Conservation (phyloP, 2,329 filamentous ascomycete genomes). For the Penicillium sp. region DNA sequence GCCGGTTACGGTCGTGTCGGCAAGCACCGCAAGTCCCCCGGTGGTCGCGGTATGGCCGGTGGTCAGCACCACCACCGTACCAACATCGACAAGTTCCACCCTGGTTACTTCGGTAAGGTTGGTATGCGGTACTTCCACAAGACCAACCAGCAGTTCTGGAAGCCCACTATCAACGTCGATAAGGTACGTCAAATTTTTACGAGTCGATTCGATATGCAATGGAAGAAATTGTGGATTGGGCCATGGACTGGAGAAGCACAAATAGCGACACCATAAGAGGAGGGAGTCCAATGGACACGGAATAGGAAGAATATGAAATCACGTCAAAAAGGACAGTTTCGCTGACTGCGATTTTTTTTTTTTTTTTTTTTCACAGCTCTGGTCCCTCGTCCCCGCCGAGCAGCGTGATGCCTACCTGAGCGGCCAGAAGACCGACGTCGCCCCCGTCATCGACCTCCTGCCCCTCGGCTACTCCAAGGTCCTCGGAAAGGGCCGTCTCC, state of each 20-base stretch:
- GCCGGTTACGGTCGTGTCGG: conserved; percentile 97
- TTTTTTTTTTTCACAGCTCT: conserved; percentile 62
- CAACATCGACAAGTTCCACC: conserved; percentile 91
- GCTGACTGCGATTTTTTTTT: conserved; percentile 20
- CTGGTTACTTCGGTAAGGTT: conserved; percentile 99
- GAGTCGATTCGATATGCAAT: conserved; percentile 9
- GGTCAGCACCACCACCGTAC: conserved; percentile 98
- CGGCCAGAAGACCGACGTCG: conserved; percentile 80
- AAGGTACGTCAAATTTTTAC: conserved; percentile 64
- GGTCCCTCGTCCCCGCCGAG: conserved; percentile 90
- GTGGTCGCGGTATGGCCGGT: conserved; percentile 86
- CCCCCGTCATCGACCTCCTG: conserved; percentile 96
- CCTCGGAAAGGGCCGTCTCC: conserved; percentile 95
- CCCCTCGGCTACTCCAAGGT: conserved; percentile 98
- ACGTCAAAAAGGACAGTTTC: conserved; percentile 4
- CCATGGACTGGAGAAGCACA: background rate
- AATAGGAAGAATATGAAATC: background rate
- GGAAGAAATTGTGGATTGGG: conserved; percentile 5
- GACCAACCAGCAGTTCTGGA: conserved; percentile 94
- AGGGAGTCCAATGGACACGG: conserved; percentile 1
- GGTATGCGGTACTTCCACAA: conserved; percentile 98
- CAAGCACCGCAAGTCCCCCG: conserved; percentile 93
- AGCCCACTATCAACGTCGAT: conserved; percentile 97
- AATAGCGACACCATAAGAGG: background rate
- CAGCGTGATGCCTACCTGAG: conserved; percentile 88